A percentile compares a stretch with the other conserved stretches of the same genome.
These are phyloP conservation scores for Asclepias syriaca DNA, from an alignment of 257 asterid genomes.

Conservation along the genomic window DNA sequence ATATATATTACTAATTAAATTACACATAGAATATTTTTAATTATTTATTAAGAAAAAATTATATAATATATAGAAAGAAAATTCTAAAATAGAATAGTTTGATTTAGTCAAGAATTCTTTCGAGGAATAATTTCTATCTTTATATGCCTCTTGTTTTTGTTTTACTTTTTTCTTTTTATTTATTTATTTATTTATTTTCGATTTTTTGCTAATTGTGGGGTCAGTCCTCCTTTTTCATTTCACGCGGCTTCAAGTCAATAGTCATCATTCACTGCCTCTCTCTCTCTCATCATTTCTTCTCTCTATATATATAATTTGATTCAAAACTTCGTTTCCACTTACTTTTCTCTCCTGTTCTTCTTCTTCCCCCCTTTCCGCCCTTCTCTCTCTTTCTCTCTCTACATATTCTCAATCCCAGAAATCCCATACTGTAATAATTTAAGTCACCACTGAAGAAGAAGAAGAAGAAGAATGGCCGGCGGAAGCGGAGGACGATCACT, in stretches of 20 bases:
- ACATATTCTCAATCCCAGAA: too few species aligned
- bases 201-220: neutral
- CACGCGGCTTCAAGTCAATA: conserved; percentile 22
- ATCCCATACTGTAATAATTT: too few species aligned
- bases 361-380: too few species aligned
- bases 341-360: too few species aligned
- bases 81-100: neutral
- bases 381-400: too few species aligned
- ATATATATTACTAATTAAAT: too few species aligned
- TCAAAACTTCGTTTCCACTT: neutral
- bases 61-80: neutral
- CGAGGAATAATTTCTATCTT: too few species aligned
- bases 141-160: too few species aligned
- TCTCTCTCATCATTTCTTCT: neutral
- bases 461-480: conserved; percentile 50
- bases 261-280: conserved; percentile 4
- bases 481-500: conserved; percentile 64
- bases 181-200: too few species aligned
- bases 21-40: neutral
- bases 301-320: neutral
- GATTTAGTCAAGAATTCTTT: conserved; percentile 17
- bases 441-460: too few species aligned
- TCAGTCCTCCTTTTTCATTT: conserved; percentile 9
- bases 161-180: too few species aligned
- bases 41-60: neutral